Conservation (phyloP, 352 stramenopile species). For the Phytophthora rubi region DNA sequence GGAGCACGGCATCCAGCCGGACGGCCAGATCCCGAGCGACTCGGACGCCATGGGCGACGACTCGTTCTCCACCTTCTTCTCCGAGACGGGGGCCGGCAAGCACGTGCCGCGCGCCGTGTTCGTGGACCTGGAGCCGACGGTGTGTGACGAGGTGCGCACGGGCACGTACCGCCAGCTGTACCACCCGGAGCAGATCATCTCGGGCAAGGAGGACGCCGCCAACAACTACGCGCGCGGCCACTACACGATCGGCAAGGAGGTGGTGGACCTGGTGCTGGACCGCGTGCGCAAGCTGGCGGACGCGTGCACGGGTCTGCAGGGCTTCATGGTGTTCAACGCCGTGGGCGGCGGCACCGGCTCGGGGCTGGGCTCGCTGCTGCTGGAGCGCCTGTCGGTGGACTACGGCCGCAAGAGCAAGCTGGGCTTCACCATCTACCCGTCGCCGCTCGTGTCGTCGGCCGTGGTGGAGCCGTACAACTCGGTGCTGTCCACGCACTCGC, state of each 20-base stretch:
- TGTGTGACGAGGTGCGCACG: constrained; percentile 96
- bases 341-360: constrained; percentile 97
- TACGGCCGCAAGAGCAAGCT: constrained; percentile 98
- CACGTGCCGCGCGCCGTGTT: constrained; percentile 82
- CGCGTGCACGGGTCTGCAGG: constrained; percentile 96
- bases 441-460: constrained; percentile 95
- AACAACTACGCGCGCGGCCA: constrained; percentile 94
- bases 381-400: constrained; percentile 96
- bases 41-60: constrained; percentile 42
- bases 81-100: constrained; percentile 76
- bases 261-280: constrained; percentile 97
- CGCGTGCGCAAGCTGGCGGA: constrained; percentile 97
- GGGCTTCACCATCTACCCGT: constrained; percentile 97
- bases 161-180: constrained; percentile 97
- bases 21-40: constrained; percentile 84
- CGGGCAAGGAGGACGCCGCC: constrained; percentile 95
- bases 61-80: constrained; percentile 86
- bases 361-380: constrained; percentile 95
- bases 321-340: constrained; percentile 98
- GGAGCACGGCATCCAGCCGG: constrained; percentile 93
- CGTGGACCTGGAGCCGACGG: constrained; percentile 97
- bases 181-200: constrained; percentile 98
- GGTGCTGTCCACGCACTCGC: constrained; percentile 95
- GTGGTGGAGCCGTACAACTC: constrained; percentile 99
- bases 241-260: constrained; percentile 95